Percentiles rank a stretch among this genome's conserved stretches.
phyloP scores from a whole-genome alignment of 768 basidiomycete species.

The Tylopilus cervinicoccineus region DNA sequence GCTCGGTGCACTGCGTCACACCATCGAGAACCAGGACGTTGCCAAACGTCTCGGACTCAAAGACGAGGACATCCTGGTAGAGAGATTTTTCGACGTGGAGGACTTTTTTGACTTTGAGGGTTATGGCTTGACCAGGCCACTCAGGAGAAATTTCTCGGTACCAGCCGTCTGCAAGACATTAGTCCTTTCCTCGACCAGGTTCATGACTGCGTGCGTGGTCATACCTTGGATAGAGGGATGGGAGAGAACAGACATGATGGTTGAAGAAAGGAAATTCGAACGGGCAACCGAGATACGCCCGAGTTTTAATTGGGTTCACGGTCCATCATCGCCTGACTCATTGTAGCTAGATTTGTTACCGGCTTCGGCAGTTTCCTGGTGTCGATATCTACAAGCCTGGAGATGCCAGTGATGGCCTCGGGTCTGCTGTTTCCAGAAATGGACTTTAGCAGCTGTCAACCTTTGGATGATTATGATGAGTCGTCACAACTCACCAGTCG shows the following conservation, averaged over 20 bases:
- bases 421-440: too few relatives aligned
- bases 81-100: conserved; percentile 90
- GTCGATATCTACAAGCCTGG: too few relatives aligned
- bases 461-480: too few relatives aligned
- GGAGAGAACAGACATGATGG: conserved; percentile 45
- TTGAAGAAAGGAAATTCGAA: background rate
- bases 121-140: conserved; percentile 98
- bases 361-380: too few relatives aligned
- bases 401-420: too few relatives aligned
- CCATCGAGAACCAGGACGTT: background rate
- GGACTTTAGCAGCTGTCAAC: too few relatives aligned
- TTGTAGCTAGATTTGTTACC: too few relatives aligned
- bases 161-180: conserved; percentile 70
- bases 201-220: background rate
- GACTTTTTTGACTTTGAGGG: conserved; percentile 91
- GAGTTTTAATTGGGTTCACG: background rate
- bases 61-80: conserved; percentile 79
- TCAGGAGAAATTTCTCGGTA: conserved; percentile 93
- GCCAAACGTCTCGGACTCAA: background rate
- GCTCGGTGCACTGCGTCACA: conserved; percentile 58
- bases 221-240: conserved; percentile 56
- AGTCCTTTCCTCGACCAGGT: conserved; percentile 7
- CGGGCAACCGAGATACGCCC: background rate
- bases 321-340: too few relatives aligned
- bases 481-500: too few relatives aligned